Percentiles rank a stretch among this genome's conserved stretches.
Conservation (phyloP, 768 basidiomycete genomes). For the Filobasidium wieringae region DNA sequence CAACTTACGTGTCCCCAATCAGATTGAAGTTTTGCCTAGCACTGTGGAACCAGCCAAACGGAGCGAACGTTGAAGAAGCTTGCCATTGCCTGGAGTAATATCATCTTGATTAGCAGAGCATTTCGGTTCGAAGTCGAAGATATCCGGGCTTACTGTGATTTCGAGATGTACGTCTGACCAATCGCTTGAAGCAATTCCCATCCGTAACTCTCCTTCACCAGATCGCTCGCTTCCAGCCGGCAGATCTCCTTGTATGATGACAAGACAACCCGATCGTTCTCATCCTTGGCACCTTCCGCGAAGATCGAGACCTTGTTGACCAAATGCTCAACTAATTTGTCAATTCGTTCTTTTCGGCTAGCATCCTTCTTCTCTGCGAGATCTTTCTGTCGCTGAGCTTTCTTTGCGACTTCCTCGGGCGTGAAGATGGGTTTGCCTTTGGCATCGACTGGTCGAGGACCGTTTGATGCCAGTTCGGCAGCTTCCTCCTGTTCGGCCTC, state of each 20-base stretch:
- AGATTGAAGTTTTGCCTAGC: conserved; percentile 35
- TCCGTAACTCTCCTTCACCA: conserved; percentile 39
- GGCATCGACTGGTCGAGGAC: conserved; percentile 16
- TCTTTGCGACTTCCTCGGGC: conserved; percentile 30
- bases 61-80: conserved; percentile 34
- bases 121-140: conserved; percentile 2
- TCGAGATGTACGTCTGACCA: conserved; percentile 34
- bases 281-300: conserved; percentile 32
- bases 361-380: conserved; percentile 28
- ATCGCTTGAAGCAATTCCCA: conserved; percentile 37
- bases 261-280: conserved; percentile 29
- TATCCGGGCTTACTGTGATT: conserved; percentile 28
- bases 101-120: background rate
- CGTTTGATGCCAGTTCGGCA: conserved; percentile 21
- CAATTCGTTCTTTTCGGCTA: conserved; percentile 31
- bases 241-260: conserved; percentile 38
- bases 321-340: conserved; percentile 34
- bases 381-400: conserved; percentile 23
- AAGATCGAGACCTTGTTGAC: conserved; percentile 36
- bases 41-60: conserved; percentile 39
- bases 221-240: conserved; percentile 36
- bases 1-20: conserved; percentile 34
- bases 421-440: conserved; percentile 30
- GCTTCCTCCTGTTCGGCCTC: conserved; percentile 35
- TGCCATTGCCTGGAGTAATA: conserved; percentile 14